A percentile compares a stretch with the other conserved stretches of the same genome.
Conservation (phyloP, 2,329 filamentous ascomycete genomes). For the Penicillium fuscoglaucum region DNA sequence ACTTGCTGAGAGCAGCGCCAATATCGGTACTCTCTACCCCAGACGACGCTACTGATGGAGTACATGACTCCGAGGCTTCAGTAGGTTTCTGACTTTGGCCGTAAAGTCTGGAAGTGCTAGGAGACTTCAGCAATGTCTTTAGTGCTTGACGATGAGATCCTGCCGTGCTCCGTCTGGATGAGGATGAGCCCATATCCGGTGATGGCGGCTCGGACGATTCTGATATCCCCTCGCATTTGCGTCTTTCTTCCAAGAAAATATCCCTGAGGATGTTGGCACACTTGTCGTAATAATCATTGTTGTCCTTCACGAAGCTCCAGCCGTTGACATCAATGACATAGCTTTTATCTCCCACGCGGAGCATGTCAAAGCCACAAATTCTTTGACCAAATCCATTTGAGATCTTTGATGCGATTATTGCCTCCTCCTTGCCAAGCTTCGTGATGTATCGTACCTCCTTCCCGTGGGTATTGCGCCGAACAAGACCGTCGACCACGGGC, state of each 20-base stretch:
- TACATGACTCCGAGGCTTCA: conserved; percentile 39
- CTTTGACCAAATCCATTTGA: conserved; percentile 89
- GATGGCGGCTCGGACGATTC: conserved; percentile 38
- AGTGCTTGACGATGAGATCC: conserved; percentile 52
- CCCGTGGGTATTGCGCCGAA: conserved; percentile 92
- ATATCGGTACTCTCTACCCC: conserved; percentile 33
- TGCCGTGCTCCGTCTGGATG: conserved; percentile 40
- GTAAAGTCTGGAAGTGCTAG: conserved; percentile 62
- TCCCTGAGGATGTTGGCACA: conserved; percentile 82
- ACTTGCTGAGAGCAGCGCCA: conserved; percentile 16
- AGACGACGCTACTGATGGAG: conserved; percentile 36
- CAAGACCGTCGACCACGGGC: conserved; percentile 92
- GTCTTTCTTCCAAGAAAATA: conserved; percentile 80
- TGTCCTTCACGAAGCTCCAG: conserved; percentile 99
- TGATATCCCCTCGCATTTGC: conserved; percentile 36
- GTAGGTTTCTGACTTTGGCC: conserved; percentile 44
- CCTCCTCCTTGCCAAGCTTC: conserved; percentile 74
- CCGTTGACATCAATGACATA: conserved; percentile 99
- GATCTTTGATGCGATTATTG: conserved; percentile 83
- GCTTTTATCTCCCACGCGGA: conserved; percentile 84
- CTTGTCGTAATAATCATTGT: conserved; percentile 96
- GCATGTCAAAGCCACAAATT: conserved; percentile 92
- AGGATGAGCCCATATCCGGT: conserved; percentile 33
- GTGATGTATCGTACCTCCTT: conserved; percentile 98
- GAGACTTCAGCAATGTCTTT: conserved; percentile 63